A percentile compares a stretch with the other conserved stretches of the same genome.
Evolutionary conservation across 2,329 filamentous ascomycete species (phyloP).

Genomic region (Alternaria gaisen): DNA sequence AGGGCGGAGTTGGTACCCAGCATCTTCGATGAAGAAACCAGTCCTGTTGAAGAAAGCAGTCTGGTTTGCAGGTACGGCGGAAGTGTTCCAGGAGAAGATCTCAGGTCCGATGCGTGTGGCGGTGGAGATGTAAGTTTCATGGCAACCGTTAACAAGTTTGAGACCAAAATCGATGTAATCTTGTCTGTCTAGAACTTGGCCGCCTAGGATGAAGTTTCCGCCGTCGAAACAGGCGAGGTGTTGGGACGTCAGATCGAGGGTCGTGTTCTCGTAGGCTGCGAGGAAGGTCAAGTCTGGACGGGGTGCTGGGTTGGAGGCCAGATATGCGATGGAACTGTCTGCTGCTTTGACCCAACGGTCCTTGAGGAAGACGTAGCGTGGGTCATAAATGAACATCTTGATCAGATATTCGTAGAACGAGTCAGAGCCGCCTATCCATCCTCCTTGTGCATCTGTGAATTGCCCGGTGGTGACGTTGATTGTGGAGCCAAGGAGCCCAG

Average conservation of each 20-base stretch:
- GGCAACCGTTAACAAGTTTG: constrained; percentile 74
- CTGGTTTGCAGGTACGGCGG: constrained; percentile 47
- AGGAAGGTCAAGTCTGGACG: constrained; percentile 78
- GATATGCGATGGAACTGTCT: constrained; percentile 76
- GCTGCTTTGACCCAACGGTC: constrained; percentile 78
- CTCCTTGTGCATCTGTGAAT: constrained; percentile 73
- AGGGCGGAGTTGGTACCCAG: constrained; percentile 74
- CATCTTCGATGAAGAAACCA: constrained; percentile 75
- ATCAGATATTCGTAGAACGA: constrained; percentile 91
- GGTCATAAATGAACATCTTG: constrained; percentile 88
- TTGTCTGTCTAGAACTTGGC: constrained; percentile 70
- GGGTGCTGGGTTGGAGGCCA: constrained; percentile 72
- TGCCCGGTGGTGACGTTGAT: constrained; percentile 71
- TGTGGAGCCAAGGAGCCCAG: constrained; percentile 75
- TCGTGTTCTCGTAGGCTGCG: constrained; percentile 62
- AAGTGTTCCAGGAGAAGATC: constrained; percentile 52
- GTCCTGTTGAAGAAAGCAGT: constrained; percentile 68
- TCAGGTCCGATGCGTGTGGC: constrained; percentile 81
- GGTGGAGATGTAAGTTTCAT: constrained; percentile 74
- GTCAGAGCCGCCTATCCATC: constrained; percentile 80
- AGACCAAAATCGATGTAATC: constrained; percentile 80
- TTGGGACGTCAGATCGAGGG: constrained; percentile 51
- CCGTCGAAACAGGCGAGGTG: constrained; percentile 81
- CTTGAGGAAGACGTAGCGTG: constrained; percentile 70
- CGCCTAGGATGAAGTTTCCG: constrained; percentile 85